A percentile compares a stretch with the other conserved stretches of the same genome.
phyloP scores from a whole-genome alignment of 2,329 filamentous ascomycete genomes.

The Fusarium brachygibbosum region DNA sequence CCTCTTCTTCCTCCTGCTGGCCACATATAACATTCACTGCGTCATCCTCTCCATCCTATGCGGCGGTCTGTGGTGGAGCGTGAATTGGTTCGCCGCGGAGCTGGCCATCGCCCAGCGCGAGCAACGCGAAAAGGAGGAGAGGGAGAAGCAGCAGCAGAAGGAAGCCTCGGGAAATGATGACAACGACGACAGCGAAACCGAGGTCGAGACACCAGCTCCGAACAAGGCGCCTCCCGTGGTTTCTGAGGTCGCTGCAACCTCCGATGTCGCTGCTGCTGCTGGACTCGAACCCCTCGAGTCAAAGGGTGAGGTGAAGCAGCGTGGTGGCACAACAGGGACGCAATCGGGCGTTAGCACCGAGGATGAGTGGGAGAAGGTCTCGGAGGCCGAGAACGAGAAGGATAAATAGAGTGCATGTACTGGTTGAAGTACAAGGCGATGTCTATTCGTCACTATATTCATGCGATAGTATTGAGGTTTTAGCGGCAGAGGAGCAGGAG shows the following conservation, averaged over 20 bases:
- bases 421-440: background rate
- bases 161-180: constrained; percentile 46
- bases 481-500: constrained; percentile 19
- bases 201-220: constrained; percentile 56
- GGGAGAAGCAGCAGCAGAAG: constrained; percentile 46
- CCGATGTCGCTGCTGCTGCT: constrained; percentile 45
- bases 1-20: constrained; percentile 80
- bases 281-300: constrained; percentile 61
- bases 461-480: constrained; percentile 9
- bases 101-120: constrained; percentile 62
- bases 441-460: constrained; percentile 2
- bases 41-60: constrained; percentile 83
- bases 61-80: constrained; percentile 88
- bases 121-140: constrained; percentile 54
- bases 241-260: constrained; percentile 24
- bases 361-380: constrained; percentile 98
- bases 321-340: constrained; percentile 59
- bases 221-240: constrained; percentile 36
- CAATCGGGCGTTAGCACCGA: constrained; percentile 81
- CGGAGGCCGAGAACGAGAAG: constrained; percentile 75
- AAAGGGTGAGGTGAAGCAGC: constrained; percentile 64
- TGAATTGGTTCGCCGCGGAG: constrained; percentile 95
- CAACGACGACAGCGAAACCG: constrained; percentile 53
- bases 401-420: constrained; percentile 57
- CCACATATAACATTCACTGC: constrained; percentile 91